A percentile compares a stretch with the other conserved stretches of the same genome.
These are phyloP conservation scores for Boletellus ananas DNA, from an alignment of 768 basidiomycete genomes.

Conservation along the genomic window DNA sequence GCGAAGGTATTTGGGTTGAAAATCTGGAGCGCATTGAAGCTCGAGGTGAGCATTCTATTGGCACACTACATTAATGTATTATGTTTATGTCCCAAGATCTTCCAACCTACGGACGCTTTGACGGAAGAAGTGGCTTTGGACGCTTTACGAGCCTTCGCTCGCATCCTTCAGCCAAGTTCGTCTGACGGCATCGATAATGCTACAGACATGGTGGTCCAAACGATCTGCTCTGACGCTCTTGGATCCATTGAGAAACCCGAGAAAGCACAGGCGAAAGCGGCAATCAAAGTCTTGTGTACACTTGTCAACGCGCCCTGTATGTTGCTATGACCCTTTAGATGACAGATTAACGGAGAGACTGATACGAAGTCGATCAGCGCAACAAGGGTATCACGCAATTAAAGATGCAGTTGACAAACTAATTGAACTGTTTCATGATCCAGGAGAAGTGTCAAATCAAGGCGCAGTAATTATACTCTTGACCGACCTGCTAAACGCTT, in stretches of 20 bases:
- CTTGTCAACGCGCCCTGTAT: slow-evolving; percentile 76
- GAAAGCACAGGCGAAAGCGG: slow-evolving; percentile 87
- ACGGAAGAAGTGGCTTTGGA: slow-evolving; percentile 75
- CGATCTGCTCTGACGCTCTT: slow-evolving; percentile 79
- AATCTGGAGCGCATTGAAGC: slow-evolving; percentile 87
- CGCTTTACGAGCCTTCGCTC: slow-evolving; percentile 67
- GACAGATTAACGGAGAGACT: background rate
- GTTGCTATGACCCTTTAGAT: slow-evolving; percentile 26
- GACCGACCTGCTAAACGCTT: slow-evolving; percentile 56
- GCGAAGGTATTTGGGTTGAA: slow-evolving; percentile 63
- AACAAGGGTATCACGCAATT: slow-evolving; percentile 63
- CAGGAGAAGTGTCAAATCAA: slow-evolving; percentile 64
- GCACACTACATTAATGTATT: background rate
- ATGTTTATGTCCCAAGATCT: slow-evolving; percentile 53
- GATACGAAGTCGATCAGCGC: slow-evolving; percentile 42
- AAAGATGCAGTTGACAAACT: slow-evolving; percentile 71
- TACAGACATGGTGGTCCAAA: slow-evolving; percentile 59
- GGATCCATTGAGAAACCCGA: slow-evolving; percentile 83
- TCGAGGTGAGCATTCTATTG: slow-evolving; percentile 57
- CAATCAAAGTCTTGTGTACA: slow-evolving; percentile 76
- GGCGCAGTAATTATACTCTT: slow-evolving; percentile 64
- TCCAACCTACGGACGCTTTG: slow-evolving; percentile 80
- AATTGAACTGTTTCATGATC: slow-evolving; percentile 68
- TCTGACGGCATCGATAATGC: slow-evolving; percentile 35
- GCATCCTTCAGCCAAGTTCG: slow-evolving; percentile 57